Evolutionary conservation across 305 asterid genomes (phyloP).

Genomic region (Plantago coronopus): DNA sequence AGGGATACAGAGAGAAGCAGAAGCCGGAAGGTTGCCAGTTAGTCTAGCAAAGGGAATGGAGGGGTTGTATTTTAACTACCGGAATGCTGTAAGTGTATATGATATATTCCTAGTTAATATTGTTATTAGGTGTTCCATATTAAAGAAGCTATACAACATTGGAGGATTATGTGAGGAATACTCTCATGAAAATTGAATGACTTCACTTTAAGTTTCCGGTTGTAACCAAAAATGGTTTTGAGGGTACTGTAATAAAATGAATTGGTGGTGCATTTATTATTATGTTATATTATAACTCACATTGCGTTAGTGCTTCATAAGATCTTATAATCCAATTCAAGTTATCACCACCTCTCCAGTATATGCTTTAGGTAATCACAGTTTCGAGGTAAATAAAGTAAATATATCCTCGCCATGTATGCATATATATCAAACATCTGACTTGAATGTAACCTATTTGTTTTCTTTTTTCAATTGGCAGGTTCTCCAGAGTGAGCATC

Average conservation of each 20-base stretch:
- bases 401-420: constrained; percentile 11
- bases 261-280: too few species aligned
- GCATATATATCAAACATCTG: constrained; percentile 18
- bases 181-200: constrained; percentile 10
- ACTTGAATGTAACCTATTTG: constrained; percentile 16
- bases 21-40: constrained; percentile 70
- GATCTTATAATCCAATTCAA: too few species aligned
- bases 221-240: too few species aligned
- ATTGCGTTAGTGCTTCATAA: too few species aligned
- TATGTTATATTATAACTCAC: too few species aligned
- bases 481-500: constrained; percentile 65
- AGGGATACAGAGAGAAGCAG: constrained; percentile 62
- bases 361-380: neutral
- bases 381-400: constrained; percentile 5
- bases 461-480: constrained; percentile 28
- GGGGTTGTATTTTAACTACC: constrained; percentile 76
- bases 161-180: constrained; percentile 11
- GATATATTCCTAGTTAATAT: constrained; percentile 32
- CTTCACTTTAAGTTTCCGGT: neutral
- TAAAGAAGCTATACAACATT: neutral
- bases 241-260: too few species aligned
- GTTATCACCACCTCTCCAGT: constrained; percentile 6
- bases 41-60: constrained; percentile 70
- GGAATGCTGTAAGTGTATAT: constrained; percentile 66
- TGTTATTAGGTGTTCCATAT: constrained; percentile 20